Percentiles rank a stretch among this genome's conserved stretches.
phyloP scores from a whole-genome alignment of 345 rosid genomes.

The Noccaea caerulescens region DNA sequence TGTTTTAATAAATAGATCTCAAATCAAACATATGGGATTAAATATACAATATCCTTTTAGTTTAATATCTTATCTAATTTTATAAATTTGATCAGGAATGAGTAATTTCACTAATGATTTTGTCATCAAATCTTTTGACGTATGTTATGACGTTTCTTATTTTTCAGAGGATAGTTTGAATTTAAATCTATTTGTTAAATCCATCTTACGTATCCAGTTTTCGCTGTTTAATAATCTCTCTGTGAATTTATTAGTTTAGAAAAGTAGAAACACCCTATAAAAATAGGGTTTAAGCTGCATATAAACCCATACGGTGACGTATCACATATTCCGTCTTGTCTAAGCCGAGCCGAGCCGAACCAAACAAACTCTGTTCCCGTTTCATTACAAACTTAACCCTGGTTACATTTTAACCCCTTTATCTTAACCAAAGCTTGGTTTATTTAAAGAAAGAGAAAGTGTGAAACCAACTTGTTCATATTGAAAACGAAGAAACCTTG shows the following conservation, averaged over 20 bases:
- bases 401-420: slow-evolving; percentile 67
- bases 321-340: slow-evolving; percentile 16
- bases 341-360: slow-evolving; percentile 20
- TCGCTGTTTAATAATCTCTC: slow-evolving; percentile 4
- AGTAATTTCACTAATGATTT: slow-evolving; percentile 16
- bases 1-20: neutral
- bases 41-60: neutral
- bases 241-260: neutral
- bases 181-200: neutral
- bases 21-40: slow-evolving; percentile 4
- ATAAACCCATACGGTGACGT: slow-evolving; percentile 25
- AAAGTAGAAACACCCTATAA: slow-evolving; percentile 12
- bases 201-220: slow-evolving; percentile 2
- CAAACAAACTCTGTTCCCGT: neutral
- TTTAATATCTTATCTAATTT: slow-evolving; percentile 15
- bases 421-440: slow-evolving; percentile 57
- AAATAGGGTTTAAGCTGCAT: neutral
- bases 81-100: neutral
- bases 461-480: slow-evolving; percentile 52
- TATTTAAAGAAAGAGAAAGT: slow-evolving; percentile 63
- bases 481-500: slow-evolving; percentile 35
- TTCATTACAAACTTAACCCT: slow-evolving; percentile 54
- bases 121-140: slow-evolving; percentile 39
- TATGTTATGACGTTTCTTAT: slow-evolving; percentile 31
- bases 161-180: neutral